Percentiles rank a stretch among this genome's conserved stretches.
Conservation (phyloP, 108 stramenopile species). For the Fistulifera pelliculosa region DNA sequence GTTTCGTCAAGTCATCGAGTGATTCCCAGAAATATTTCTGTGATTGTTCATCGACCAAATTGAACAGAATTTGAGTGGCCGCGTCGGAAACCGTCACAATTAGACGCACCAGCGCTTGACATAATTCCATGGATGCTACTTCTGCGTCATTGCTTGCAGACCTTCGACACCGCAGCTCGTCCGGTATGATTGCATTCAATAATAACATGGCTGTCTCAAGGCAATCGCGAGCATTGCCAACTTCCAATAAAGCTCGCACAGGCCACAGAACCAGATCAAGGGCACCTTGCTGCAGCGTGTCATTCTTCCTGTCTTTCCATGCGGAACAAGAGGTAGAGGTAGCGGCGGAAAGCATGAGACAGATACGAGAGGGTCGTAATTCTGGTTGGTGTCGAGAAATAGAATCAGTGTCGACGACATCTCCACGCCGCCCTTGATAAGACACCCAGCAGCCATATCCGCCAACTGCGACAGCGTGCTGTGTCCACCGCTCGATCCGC, state of each 20-base stretch:
- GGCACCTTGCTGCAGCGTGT: background rate
- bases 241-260: slow-evolving; percentile 44
- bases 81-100: slow-evolving; percentile 43
- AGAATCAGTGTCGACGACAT: slow-evolving; percentile 51
- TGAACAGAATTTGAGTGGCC: slow-evolving; percentile 39
- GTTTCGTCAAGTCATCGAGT: slow-evolving; percentile 44
- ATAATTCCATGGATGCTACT: slow-evolving; percentile 36
- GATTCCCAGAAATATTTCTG: slow-evolving; percentile 53
- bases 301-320: slow-evolving; percentile 8
- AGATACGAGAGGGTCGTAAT: slow-evolving; percentile 61
- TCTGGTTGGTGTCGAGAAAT: slow-evolving; percentile 45
- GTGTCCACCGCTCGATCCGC: no score
- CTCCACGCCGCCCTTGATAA: slow-evolving; percentile 54
- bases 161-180: slow-evolving; percentile 52
- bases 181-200: slow-evolving; percentile 65
- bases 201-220: slow-evolving; percentile 44
- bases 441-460: slow-evolving; percentile 73
- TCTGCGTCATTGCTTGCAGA: slow-evolving; percentile 8
- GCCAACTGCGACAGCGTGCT: slow-evolving; percentile 35
- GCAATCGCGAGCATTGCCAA: slow-evolving; percentile 57
- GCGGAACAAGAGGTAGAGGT: slow-evolving; percentile 5
- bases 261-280: slow-evolving; percentile 53
- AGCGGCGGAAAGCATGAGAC: slow-evolving; percentile 52
- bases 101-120: slow-evolving; percentile 34
- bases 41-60: slow-evolving; percentile 48